Conservation (phyloP, 345 rosid genomes). For the Cardamine resedifolia region DNA sequence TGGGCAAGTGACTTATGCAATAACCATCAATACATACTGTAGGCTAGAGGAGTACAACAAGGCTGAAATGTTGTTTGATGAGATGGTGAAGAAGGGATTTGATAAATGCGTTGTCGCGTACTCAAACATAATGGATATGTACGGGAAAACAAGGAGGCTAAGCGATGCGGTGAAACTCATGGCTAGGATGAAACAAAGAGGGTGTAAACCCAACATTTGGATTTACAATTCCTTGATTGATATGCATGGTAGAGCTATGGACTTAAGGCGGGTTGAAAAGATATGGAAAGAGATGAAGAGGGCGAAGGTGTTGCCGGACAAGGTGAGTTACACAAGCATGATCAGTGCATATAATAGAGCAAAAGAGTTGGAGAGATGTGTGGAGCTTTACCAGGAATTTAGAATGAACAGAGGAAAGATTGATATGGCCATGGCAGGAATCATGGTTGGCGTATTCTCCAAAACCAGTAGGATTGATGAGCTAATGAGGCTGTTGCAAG, state of each 20-base stretch:
- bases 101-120: constrained; percentile 81
- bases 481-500: constrained; percentile 67
- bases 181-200: constrained; percentile 77
- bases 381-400: constrained; percentile 59
- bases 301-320: constrained; percentile 66
- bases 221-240: constrained; percentile 78
- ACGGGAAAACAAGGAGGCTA: constrained; percentile 64
- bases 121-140: constrained; percentile 74
- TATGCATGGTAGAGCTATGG: constrained; percentile 74
- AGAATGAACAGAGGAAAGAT: constrained; percentile 56
- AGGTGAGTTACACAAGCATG: constrained; percentile 74
- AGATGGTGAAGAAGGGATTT: constrained; percentile 71
- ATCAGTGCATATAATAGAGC: constrained; percentile 68
- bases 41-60: constrained; percentile 51
- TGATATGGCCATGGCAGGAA: constrained; percentile 75
- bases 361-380: constrained; percentile 57
- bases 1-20: constrained; percentile 90
- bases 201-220: constrained; percentile 79
- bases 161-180: constrained; percentile 68
- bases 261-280: constrained; percentile 71
- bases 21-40: constrained; percentile 63
- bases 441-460: constrained; percentile 83
- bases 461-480: constrained; percentile 65
- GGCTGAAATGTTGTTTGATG: constrained; percentile 61
- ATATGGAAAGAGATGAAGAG: constrained; percentile 85